A percentile compares a stretch with the other conserved stretches of the same genome.
phyloP scores from a whole-genome alignment of 2,329 filamentous ascomycete species.

The Penicillium sumatraense region DNA sequence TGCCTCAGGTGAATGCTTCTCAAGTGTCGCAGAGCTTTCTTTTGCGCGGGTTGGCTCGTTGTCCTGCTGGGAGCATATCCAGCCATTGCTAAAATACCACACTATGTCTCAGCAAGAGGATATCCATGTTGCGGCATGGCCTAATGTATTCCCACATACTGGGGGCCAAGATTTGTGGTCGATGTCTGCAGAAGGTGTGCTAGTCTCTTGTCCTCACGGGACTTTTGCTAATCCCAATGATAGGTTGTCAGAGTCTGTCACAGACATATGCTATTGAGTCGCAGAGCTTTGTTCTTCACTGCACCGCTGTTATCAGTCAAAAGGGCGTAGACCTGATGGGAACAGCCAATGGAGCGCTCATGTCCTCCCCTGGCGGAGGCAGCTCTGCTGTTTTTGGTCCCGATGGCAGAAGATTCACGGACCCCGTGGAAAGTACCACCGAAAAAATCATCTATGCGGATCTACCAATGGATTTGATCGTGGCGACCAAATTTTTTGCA shows the following conservation, averaged over 20 bases:
- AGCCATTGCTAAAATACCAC: conserved; percentile 57
- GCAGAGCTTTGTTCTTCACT: conserved; percentile 59
- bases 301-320: conserved; percentile 53
- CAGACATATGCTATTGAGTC: conserved; percentile 63
- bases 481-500: conserved; percentile 31
- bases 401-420: conserved; percentile 54
- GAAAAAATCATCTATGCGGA: conserved; percentile 57
- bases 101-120: conserved; percentile 49
- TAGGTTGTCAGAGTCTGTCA: conserved; percentile 48
- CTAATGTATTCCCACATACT: conserved; percentile 24
- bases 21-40: conserved; percentile 44
- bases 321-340: conserved; percentile 50
- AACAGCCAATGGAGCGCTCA: conserved; percentile 47
- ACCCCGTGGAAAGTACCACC: conserved; percentile 38
- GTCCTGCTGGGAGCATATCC: conserved; percentile 58
- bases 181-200: conserved; percentile 36
- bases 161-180: conserved; percentile 31
- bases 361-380: conserved; percentile 49
- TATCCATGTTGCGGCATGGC: conserved; percentile 58
- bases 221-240: neutral
- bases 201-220: neutral
- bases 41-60: conserved; percentile 51
- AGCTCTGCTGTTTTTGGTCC: conserved; percentile 55
- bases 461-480: conserved; percentile 49
- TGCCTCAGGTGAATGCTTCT: conserved; percentile 43